Evolutionary conservation across 805 yeast genomes (phyloP), one percentile per base, ranked within the genome.

Genomic region (Candida ulmi): DNA sequence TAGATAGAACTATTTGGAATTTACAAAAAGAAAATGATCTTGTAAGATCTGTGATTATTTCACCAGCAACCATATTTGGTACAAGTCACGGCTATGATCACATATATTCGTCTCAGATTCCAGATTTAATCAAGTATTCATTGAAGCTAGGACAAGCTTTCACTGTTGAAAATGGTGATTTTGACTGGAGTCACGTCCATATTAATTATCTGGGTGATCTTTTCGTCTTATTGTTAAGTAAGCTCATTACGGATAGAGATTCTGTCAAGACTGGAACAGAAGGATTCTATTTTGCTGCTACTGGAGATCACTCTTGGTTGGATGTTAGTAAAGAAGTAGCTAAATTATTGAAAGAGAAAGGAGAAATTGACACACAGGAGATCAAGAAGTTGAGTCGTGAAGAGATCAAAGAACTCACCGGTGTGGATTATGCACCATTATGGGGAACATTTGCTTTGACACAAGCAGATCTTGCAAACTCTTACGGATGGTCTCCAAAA

Each of bases 231-330:
- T 37, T 66, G 9, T 38, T 64, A 16, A 17, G 46, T 7, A 55
- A 50, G 32, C 40, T 62, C 2, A 11, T 38, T 4, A 34, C 41
- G 6, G 54, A 54, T 13, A 50, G 49, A 30, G 30, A 44, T 23
- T 34, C 42, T 8, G 44, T 64, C 33, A 58, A 58, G 11, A 47
- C 52, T 16, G 64, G 65, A 8, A 49, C 44, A 35, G 35, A 57
- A 9, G 71, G 71, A 7, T 64, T 61, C 42, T 65, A 64, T 41
- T 65, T 66, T 48, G 62, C 57, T 3, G 56, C 62, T 7, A 48
- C 44, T 29, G 60, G 57, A 3, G 55, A 51, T 21, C 62, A 59
- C 40, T 43, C 35, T 15, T 65, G 69, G 69, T 43, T 44, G 15
- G 55, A 55, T 21, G 57, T 60, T 24, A 39, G 59, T 5, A 41